Evolutionary conservation across 352 stramenopile species (phyloP).

Genomic region (Phytophthora niederhauseri): DNA sequence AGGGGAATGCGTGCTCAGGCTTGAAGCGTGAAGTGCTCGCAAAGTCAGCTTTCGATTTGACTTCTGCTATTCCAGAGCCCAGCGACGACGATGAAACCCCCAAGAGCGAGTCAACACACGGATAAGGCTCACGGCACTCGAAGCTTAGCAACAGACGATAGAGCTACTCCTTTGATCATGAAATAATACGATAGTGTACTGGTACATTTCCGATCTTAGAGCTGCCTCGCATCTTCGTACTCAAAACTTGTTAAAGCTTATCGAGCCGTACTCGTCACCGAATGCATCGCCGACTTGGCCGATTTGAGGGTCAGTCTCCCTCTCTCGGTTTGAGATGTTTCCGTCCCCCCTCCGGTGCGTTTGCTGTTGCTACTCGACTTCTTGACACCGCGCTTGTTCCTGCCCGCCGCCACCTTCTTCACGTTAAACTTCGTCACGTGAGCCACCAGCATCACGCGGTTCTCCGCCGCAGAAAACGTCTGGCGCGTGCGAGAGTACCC

Average conservation of each 20-base stretch:
- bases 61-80: background rate
- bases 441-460: slow-evolving; percentile 47
- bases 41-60: background rate
- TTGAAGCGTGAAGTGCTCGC: background rate
- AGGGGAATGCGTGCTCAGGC: too few relatives aligned
- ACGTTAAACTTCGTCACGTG: slow-evolving; percentile 53
- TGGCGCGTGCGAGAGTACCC: slow-evolving; percentile 33
- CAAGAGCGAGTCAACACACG: too few relatives aligned
- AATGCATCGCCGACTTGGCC: slow-evolving; percentile 20
- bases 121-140: too few relatives aligned
- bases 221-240: too few relatives aligned
- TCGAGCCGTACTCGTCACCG: background rate
- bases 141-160: too few relatives aligned
- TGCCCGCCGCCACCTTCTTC: slow-evolving; percentile 10
- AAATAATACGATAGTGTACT: too few relatives aligned
- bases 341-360: slow-evolving; percentile 17
- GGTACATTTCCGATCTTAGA: too few relatives aligned
- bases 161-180: too few relatives aligned
- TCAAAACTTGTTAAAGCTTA: too few relatives aligned
- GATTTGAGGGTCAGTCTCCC: slow-evolving; percentile 6
- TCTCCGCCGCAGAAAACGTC: slow-evolving; percentile 46
- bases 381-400: background rate
- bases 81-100: too few relatives aligned
- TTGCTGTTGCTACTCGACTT: slow-evolving; percentile 11
- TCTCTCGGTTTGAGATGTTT: slow-evolving; percentile 18